Conservation (phyloP, 2,329 filamentous ascomycete species). For the Pseudogymnoascus sp. region DNA sequence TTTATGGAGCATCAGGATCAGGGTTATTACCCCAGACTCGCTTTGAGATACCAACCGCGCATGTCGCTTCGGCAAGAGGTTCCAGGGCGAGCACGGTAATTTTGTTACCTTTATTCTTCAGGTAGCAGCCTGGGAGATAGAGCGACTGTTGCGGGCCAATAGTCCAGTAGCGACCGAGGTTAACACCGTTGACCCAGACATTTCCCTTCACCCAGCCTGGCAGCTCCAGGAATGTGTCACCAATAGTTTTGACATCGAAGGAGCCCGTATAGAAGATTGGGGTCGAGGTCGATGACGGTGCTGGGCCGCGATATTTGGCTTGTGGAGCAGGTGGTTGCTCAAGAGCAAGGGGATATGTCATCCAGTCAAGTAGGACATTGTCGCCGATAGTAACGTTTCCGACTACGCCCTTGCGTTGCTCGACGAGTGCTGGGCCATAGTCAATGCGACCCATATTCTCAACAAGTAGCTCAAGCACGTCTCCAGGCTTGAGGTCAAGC, state of each 20-base stretch:
- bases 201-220: conserved; percentile 36
- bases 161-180: conserved; percentile 39
- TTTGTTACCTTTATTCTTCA: conserved; percentile 31
- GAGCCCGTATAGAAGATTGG: conserved; percentile 25
- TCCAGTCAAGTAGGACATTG: conserved; percentile 30
- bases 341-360: conserved; percentile 32
- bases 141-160: conserved; percentile 40
- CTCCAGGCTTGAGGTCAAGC: conserved; percentile 31
- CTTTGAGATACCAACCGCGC: conserved; percentile 16
- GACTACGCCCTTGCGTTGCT: conserved; percentile 39
- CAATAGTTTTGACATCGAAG: conserved; percentile 23
- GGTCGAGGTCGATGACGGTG: neutral
- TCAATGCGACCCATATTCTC: conserved; percentile 45
- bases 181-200: conserved; percentile 38
- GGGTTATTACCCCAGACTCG: conserved; percentile 27
- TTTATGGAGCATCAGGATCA: conserved; percentile 23
- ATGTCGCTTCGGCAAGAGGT: conserved; percentile 24
- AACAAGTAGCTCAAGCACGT: conserved; percentile 36
- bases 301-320: neutral
- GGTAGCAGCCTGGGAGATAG: conserved; percentile 35
- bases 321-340: conserved; percentile 19
- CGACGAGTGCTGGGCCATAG: conserved; percentile 33
- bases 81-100: conserved; percentile 37
- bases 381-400: conserved; percentile 35
- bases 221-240: conserved; percentile 33